A percentile compares a stretch with the other conserved stretches of the same genome.
These are phyloP conservation scores for Abelmoschus esculentus DNA, from an alignment of 345 rosid genomes.

Conservation along the genomic window DNA sequence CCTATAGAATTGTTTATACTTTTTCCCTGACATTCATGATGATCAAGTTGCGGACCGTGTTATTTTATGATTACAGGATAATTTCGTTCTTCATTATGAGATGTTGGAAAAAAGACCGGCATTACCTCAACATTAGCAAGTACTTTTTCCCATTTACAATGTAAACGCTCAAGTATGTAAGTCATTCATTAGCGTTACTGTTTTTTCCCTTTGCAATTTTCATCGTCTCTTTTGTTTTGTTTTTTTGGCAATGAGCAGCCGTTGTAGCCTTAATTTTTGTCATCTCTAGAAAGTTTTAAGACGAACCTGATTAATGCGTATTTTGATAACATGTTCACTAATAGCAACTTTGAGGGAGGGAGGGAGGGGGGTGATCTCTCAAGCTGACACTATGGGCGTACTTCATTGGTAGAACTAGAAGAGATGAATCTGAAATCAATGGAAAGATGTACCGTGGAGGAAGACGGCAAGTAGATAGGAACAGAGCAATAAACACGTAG, in stretches of 20 bases:
- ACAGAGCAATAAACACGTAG: too few species aligned
- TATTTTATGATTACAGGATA: conserved; percentile 53
- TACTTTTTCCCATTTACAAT: conserved; percentile 28
- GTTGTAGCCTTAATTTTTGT: neutral
- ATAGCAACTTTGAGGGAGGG: too few species aligned
- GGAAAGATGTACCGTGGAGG: too few species aligned
- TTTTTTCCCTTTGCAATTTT: neutral
- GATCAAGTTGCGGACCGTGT: neutral
- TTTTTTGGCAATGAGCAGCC: neutral
- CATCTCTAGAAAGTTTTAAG: neutral
- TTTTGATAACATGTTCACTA: too few species aligned
- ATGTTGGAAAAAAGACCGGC: conserved; percentile 82
- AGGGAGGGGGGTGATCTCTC: too few species aligned
- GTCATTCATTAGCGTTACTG: conserved; percentile 25
- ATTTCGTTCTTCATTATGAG: conserved; percentile 68
- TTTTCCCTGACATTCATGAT: neutral
- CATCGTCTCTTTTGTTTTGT: too few species aligned
- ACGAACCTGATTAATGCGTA: too few species aligned
- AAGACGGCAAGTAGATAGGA: too few species aligned
- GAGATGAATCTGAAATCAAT: too few species aligned
- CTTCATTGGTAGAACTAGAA: too few species aligned
- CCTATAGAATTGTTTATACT: neutral
- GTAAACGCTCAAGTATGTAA: conserved; percentile 43
- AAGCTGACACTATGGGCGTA: too few species aligned
- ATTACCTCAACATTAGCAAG: conserved; percentile 63